Evolutionary conservation across 2,329 filamentous ascomycete species (phyloP), one percentile per base, ranked within the genome.

Genomic region (Fusarium sp.): DNA sequence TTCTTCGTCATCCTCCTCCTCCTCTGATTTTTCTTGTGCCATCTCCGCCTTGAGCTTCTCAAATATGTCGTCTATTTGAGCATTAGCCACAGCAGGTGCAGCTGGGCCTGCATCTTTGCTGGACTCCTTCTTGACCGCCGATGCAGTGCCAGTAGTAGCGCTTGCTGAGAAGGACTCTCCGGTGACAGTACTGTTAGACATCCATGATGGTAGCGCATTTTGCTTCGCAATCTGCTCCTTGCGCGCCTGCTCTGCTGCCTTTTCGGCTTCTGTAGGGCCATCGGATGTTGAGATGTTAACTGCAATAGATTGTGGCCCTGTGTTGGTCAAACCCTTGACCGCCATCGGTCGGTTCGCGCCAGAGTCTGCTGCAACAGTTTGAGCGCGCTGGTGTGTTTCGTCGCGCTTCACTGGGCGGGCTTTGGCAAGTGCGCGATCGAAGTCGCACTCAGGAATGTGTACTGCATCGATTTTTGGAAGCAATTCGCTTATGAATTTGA

Each of bases 391-490:
- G 78, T 94, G 87, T 14, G 88, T 89, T 44, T 89, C 87, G 71
- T 92, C 90, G 71, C 92, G 87, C 57, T 89, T 81, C 30, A 95
- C 88, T 6, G 90, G 89, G 17, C 90, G 85, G 20, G 88, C 87
- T 55, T 87, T 87, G 27, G 87, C 84, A 27, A 92, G 84, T 5
- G 92, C 92, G 26, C 88, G 85, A 53, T 94, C 91, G 73, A 93
- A 94, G 71, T 88, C 91, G 77, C 92, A 91, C 71, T 91, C 91
- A 3, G 93, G 93, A 10, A 97, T 89, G 40, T 89, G 85, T 9
- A 91, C 86, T n/a, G 88, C 85, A 77, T 96, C 93, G 65, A 97
- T 93, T 76, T 91, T 87, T 60, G 91, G 92, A 69, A 97, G 85
- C 58, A 94, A 85, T 63, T 92, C 89, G 61, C 92, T 91, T 72